Percentiles rank a stretch among this genome's conserved stretches.
Conservation (phyloP, 176 grass and related monocot species). For the Tillandsia fasciculata region DNA sequence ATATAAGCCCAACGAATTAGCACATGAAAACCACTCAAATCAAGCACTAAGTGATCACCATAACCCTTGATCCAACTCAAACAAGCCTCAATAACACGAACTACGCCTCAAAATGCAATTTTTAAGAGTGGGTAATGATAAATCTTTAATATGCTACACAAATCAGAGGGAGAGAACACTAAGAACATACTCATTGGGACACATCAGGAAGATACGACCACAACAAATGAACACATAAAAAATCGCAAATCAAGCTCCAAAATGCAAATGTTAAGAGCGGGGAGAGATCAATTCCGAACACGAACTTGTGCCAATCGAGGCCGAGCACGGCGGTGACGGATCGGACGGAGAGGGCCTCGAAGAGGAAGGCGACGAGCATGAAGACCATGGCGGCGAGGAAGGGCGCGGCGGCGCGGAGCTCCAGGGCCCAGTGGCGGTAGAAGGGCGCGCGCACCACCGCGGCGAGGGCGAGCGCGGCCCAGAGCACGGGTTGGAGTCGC, state of each 20-base stretch:
- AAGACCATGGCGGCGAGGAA: constrained; percentile 64
- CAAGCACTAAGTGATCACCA: too few relatives aligned
- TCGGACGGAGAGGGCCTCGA: constrained; percentile 66
- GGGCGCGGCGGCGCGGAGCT: constrained; percentile 51
- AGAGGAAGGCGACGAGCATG: constrained; percentile 61
- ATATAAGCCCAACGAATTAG: too few relatives aligned
- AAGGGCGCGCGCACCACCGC: constrained; percentile 46
- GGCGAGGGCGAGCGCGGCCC: constrained; percentile 50
- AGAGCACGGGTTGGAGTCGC: constrained; percentile 60
- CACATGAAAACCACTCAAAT: too few relatives aligned
- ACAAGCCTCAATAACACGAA: too few relatives aligned
- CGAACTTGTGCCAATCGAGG: constrained; percentile 68
- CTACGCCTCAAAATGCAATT: too few relatives aligned
- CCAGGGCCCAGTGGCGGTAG: constrained; percentile 70
- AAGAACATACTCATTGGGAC: too few relatives aligned
- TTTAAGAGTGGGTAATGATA: too few relatives aligned
- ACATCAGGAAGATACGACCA: too few relatives aligned
- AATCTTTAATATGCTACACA: too few relatives aligned
- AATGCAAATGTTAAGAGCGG: background rate
- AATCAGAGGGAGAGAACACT: too few relatives aligned
- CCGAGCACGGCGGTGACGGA: constrained; percentile 78
- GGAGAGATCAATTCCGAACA: background rate
- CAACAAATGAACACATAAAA: background rate
- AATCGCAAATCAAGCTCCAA: background rate
- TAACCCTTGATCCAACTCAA: too few relatives aligned